Evolutionary conservation across 192 early-diverging fungal species (phyloP).

Genomic region (Coemansia aciculifera): DNA sequence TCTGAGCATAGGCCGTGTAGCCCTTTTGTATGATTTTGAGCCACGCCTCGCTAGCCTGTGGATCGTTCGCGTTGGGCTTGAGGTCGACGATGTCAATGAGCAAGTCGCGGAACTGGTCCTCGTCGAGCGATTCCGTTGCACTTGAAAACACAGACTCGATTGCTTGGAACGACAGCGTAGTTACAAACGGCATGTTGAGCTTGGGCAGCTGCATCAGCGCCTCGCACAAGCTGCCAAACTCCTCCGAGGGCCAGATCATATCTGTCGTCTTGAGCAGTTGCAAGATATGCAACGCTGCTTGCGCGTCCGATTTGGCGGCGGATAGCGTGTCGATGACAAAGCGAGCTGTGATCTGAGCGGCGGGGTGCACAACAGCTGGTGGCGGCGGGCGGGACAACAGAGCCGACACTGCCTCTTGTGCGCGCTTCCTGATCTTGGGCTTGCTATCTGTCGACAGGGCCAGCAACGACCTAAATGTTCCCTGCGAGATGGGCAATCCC

Average conservation of each 20-base stretch:
- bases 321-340: constrained; percentile 63
- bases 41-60: constrained; percentile 80
- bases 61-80: constrained; percentile 82
- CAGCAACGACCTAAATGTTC: constrained; percentile 72
- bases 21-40: constrained; percentile 75
- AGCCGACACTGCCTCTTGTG: constrained; percentile 76
- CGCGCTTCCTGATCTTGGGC: constrained; percentile 87
- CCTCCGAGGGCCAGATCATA: constrained; percentile 59
- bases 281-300: constrained; percentile 65
- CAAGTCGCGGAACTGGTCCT: constrained; percentile 57
- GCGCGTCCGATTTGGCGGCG: constrained; percentile 56
- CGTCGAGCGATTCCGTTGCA: constrained; percentile 46
- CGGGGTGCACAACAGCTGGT: constrained; percentile 72
- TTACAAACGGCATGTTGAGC: constrained; percentile 76
- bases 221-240: constrained; percentile 66
- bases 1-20: constrained; percentile 68
- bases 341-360: constrained; percentile 61
- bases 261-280: constrained; percentile 69
- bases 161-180: constrained; percentile 62
- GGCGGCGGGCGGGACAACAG: constrained; percentile 74
- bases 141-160: constrained; percentile 36
- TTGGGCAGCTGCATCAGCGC: constrained; percentile 76
- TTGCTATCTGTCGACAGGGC: constrained; percentile 76
- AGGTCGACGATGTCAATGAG: constrained; percentile 68
- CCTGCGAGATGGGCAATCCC: constrained; percentile 66